Percentiles rank a stretch among this genome's conserved stretches.
phyloP scores from a whole-genome alignment of 108 stramenopile genomes.

The Pseudonitzschia pungens region DNA sequence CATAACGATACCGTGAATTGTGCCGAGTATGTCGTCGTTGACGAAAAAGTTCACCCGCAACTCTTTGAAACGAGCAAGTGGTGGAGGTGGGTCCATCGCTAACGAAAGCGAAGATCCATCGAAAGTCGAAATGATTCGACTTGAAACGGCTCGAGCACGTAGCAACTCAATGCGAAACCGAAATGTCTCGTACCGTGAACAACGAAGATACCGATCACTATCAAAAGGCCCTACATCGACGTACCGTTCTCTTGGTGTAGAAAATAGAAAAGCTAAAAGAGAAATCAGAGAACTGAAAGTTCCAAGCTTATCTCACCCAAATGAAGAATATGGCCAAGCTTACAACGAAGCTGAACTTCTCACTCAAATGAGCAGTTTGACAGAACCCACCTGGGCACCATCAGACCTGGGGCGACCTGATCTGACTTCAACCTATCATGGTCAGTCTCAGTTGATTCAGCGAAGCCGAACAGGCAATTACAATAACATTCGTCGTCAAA shows the following conservation, averaged over 20 bases:
- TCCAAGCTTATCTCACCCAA: background rate
- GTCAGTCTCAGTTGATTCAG: conserved; percentile 4
- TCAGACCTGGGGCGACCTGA: conserved; percentile 7
- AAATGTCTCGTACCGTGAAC: background rate
- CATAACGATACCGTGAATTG: background rate
- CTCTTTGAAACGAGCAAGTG: conserved; percentile 22
- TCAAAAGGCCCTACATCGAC: background rate
- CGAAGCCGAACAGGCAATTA: conserved; percentile 15
- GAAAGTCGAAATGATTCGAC: conserved; percentile 10
- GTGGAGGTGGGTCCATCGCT: background rate
- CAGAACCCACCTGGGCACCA: conserved; percentile 21
- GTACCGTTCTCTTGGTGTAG: conserved; percentile 1
- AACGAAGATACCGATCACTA: conserved; percentile 13
- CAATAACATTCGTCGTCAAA: background rate
- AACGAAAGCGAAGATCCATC: conserved; percentile 13
- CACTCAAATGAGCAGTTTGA: conserved; percentile 18
- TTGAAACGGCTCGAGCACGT: conserved; percentile 13
- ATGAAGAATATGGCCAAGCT: background rate
- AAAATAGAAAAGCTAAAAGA: background rate
- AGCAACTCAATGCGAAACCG: conserved; percentile 9
- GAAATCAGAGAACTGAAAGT: background rate
- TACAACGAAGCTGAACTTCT: conserved; percentile 15
- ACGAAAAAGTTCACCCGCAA: conserved; percentile 18
- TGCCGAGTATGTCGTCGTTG: background rate
- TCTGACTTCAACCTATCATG: conserved; percentile 2